Base-by-base conservation (phyloP, 169 alveolate species). In the Plasmodium yoelii region DNA sequence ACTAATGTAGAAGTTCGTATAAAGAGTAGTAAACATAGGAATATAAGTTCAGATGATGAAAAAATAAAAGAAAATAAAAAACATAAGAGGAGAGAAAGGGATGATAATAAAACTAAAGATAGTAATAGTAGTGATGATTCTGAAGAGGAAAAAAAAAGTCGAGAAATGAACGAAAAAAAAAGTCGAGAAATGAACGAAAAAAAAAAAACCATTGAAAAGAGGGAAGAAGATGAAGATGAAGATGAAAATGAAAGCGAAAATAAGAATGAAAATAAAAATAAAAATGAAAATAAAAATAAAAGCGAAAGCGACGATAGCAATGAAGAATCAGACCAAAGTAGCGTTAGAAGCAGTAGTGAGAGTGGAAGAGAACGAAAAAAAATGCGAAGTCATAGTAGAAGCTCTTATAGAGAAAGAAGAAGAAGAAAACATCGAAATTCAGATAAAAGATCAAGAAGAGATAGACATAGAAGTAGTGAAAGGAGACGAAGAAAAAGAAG, bases 1-100 rank as follows among this genome's bases (percentile, higher is more conserved):
- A 49, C 47, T 7, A 49, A 77, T 77, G 69, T 77, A 1, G 88
- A 77, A 47, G 57, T 77, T 19, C 70, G 88, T n/a, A 64, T 63
- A 69, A 63, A 51, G 53, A 68, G 75, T 42, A 68, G 75, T 22
- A 64, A 69, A 24, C 34, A 77, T 44, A 63, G 68, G 15, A 39
- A 46, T 61, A 64, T 44, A 55, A 61, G 88, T 34, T 55, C 1
- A 19, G 42, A 34, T 34, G 64, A 44, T n/a, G 24, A 46, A 44
- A 63, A 74, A 18, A 64, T 49, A 34, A 64, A 47, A 68, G 77
- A 44, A 8, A 51, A 9, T 5, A 18, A 19, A 68, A 51, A 13
- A n/a, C n/a, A 57, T 8, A 68, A 18, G 53, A 12, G 10, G 28
- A 5, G 6, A 1, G 72, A 63, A 44, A 68, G 18, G 42, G 65